phyloP scores from a whole-genome alignment of 2,329 filamentous ascomycete species.

The Curvularia verruculosa region DNA sequence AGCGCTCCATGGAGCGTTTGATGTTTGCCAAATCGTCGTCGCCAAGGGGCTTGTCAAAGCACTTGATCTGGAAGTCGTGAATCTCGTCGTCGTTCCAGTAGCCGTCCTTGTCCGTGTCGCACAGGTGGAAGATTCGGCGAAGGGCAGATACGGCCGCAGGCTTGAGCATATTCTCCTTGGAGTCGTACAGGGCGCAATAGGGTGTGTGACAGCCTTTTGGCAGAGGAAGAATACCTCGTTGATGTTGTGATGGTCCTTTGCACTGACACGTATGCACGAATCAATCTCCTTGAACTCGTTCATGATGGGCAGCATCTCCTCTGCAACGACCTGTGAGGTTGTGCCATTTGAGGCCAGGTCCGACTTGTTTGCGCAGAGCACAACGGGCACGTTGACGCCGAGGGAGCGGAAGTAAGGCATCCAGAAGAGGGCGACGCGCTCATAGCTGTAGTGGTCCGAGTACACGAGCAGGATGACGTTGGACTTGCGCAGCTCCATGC shows the following conservation, averaged over 20 bases:
- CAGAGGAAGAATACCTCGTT: constrained; percentile 96
- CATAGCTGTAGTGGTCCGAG: constrained; percentile 98
- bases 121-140: constrained; percentile 91
- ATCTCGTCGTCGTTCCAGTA: constrained; percentile 90
- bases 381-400: constrained; percentile 97
- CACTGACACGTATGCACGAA: constrained; percentile 93
- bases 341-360: constrained; percentile 77
- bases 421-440: constrained; percentile 96
- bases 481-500: constrained; percentile 93
- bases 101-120: constrained; percentile 95
- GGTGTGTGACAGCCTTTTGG: constrained; percentile 96
- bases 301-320: constrained; percentile 99
- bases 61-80: constrained; percentile 85
- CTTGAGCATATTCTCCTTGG: constrained; percentile 86
- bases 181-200: constrained; percentile 96
- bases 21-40: constrained; percentile 86
- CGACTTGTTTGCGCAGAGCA: constrained; percentile 97
- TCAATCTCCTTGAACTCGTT: constrained; percentile 98
- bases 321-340: constrained; percentile 85
- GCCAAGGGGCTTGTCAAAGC: constrained; percentile 86
- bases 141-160: constrained; percentile 86
- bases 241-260: constrained; percentile 88
- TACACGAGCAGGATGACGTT: constrained; percentile 98
- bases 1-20: constrained; percentile 81
- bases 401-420: constrained; percentile 97